These are phyloP conservation scores for Penicillium hordei DNA, from an alignment of 2,329 filamentous ascomycete species.

Conservation along the genomic window DNA sequence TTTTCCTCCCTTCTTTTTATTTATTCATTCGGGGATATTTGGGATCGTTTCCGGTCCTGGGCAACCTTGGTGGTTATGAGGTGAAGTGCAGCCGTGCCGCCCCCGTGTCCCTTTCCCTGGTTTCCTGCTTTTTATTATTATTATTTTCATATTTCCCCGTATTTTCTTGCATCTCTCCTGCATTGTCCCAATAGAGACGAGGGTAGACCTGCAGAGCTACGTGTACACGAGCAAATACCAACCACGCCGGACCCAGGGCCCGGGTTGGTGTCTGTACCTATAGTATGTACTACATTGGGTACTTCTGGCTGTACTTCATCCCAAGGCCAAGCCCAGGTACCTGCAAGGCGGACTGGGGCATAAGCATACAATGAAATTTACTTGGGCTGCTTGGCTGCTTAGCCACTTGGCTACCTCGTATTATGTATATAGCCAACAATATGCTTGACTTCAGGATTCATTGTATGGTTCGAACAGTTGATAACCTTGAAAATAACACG, in stretches of 20 bases:
- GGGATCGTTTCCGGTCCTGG: not conserved
- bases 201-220: not conserved
- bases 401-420: not conserved
- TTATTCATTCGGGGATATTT: not conserved
- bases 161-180: not conserved
- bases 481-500: slow-evolving; percentile 18
- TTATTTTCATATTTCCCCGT: not conserved
- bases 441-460: slow-evolving; percentile 1
- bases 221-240: not conserved
- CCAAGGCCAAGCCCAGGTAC: not conserved
- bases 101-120: not conserved
- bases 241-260: not conserved
- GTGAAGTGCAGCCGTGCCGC: not conserved
- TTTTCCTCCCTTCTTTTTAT: not conserved
- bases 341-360: slow-evolving; percentile 1
- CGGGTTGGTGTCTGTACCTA: not conserved
- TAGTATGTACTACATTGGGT: not conserved
- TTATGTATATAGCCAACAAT: not conserved
- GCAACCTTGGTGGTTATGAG: not conserved
- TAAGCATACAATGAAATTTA: not conserved
- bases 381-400: not conserved
- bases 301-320: not conserved
- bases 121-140: not conserved
- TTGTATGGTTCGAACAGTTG: slow-evolving; percentile 6
- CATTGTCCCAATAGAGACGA: not conserved